Evolutionary conservation across 768 basidiomycete species (phyloP).

Genomic region (Inosperma sp.): DNA sequence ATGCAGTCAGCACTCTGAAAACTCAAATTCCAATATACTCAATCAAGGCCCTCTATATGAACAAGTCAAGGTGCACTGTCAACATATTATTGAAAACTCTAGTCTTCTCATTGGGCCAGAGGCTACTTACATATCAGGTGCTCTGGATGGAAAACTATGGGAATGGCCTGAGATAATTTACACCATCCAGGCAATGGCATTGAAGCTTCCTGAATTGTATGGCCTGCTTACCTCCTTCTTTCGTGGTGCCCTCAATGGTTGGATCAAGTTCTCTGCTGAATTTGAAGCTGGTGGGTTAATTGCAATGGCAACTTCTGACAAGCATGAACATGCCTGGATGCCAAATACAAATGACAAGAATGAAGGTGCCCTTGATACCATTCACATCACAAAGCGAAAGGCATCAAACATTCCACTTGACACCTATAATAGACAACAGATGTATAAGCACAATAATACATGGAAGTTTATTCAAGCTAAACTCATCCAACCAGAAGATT

Average conservation of each 20-base stretch:
- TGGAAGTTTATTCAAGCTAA: conserved; percentile 20
- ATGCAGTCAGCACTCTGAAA: not conserved
- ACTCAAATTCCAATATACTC: conserved; percentile 19
- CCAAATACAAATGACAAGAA: conserved; percentile 30
- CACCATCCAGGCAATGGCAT: conserved; percentile 12
- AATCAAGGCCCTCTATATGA: conserved; percentile 23
- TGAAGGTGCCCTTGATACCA: conserved; percentile 26
- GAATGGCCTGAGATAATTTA: conserved; percentile 18
- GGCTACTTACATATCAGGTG: conserved; percentile 13
- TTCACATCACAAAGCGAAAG: conserved; percentile 15
- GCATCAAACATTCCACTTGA: conserved; percentile 18
- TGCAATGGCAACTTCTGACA: conserved; percentile 19
- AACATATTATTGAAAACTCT: conserved; percentile 19
- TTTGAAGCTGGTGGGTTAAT: conserved; percentile 29
- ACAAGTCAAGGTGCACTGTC: conserved; percentile 11
- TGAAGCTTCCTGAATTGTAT: conserved; percentile 17
- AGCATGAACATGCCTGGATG: conserved; percentile 23
- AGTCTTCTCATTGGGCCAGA: conserved; percentile 18
- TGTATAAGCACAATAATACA: conserved; percentile 25
- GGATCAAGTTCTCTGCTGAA: conserved; percentile 25
- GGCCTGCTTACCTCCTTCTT: conserved; percentile 18
- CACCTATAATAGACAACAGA: conserved; percentile 22
- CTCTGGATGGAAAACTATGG: conserved; percentile 26
- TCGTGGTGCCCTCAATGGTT: conserved; percentile 18
- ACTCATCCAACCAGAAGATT: not conserved